These are phyloP conservation scores for Bolboschoenoplectus hybrid DNA, from an alignment of 202 grass and related monocot species.

Conservation along the genomic window DNA sequence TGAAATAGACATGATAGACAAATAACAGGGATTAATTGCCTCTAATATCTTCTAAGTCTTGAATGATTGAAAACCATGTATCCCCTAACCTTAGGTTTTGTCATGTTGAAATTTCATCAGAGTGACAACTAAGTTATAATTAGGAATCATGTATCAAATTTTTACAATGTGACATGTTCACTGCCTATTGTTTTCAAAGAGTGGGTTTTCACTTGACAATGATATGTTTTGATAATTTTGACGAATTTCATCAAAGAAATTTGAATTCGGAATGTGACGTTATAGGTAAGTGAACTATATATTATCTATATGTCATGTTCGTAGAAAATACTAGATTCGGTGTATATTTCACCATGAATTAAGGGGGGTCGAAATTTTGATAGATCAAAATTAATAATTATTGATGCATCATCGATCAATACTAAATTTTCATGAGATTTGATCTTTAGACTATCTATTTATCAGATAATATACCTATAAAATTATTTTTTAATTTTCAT, in stretches of 20 bases:
- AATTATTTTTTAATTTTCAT: no score
- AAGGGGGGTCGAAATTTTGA: no score
- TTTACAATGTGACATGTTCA: background rate
- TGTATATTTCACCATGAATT: no score
- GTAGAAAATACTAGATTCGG: background rate
- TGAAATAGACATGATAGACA: constrained; percentile 27
- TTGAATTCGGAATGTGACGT: no score
- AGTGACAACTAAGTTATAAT: background rate
- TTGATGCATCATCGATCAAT: no score
- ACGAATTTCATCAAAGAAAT: no score
- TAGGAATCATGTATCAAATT: background rate
- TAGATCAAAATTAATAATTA: no score
- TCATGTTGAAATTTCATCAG: background rate
- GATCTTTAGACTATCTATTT: no score
- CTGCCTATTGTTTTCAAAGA: background rate
- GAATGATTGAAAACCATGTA: constrained; percentile 27
- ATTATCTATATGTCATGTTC: background rate
- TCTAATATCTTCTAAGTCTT: constrained; percentile 19
- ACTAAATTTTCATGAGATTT: no score
- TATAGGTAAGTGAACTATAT: background rate
- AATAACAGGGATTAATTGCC: constrained; percentile 25
- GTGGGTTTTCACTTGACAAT: background rate
- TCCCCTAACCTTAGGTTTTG: constrained; percentile 32
- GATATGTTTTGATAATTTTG: background rate
- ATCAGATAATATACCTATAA: no score